Base-by-base conservation (phyloP, 768 basidiomycete species). In the Naganishia vaughanmartiniae region DNA sequence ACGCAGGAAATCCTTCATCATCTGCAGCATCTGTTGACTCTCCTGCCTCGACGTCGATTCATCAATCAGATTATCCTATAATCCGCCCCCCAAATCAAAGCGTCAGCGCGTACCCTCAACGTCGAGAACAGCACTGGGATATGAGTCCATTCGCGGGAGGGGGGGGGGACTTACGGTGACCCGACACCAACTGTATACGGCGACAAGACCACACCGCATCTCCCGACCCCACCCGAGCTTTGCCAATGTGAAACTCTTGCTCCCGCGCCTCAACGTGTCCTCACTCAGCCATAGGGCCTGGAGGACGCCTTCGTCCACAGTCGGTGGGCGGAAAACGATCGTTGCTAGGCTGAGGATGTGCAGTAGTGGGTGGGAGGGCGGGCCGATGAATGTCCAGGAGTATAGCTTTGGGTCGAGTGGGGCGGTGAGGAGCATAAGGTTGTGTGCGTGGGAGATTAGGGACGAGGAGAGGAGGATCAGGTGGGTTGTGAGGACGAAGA, bases 351-450 rank as follows among this genome's bases (percentile, higher is more conserved):
- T 71, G 51, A 33, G 15, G 73, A 79, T 77, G 63, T 80, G 79
- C 19, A 30, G 30, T 2, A 78, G 14, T 10, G 73, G 74, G 53
- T 76, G 75, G 10, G 30, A 30, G 0, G 79, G 78, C 26, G 79
- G 79, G 70, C 78, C 76, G 75, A 5, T 9, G 15, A 76, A 74
- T 9, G 53, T 30, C n/a, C n/a, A n/a, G 48, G 42, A 42, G 58
- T 60, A 70, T 24, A n/a, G n/a, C 36, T 36, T 12, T 6, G 2
- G 14, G 42, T 11, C 42, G 42, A 85, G 83, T 15, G 92, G 90
- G 26, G 94, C 88, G 24, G 90, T 81, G 72, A 89, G 78, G 54
- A 93, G 85, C 65, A 90, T 83, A 46, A 91, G 78, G 60, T 83
- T 83, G 45, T 89, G 85, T 67, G 87, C 83, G 28, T 81, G 79